phyloP scores from a whole-genome alignment of 257 asterid species.

The Euphrasia confusa region DNA sequence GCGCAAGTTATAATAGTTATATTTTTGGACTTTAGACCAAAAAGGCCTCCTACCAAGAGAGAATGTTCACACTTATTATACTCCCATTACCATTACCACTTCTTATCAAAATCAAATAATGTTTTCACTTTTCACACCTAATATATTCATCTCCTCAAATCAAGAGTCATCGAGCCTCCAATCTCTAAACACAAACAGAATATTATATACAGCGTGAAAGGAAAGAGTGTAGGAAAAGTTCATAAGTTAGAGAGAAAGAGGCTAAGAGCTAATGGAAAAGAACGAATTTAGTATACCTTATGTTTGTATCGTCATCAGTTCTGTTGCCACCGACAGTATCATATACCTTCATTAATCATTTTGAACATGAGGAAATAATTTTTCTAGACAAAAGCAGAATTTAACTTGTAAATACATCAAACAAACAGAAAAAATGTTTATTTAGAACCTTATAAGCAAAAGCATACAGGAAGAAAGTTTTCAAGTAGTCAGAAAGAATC shows the following conservation, averaged over 20 bases:
- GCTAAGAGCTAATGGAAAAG: constrained; percentile 21
- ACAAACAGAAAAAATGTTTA: constrained; percentile 15
- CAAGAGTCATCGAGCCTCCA: not conserved
- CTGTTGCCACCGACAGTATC: constrained; percentile 86
- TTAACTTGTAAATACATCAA: constrained; percentile 17
- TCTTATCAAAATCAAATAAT: not conserved
- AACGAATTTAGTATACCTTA: constrained; percentile 46
- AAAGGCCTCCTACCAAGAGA: not conserved
- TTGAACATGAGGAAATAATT: constrained; percentile 29
- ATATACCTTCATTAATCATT: constrained; percentile 58
- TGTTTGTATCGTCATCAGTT: constrained; percentile 66
- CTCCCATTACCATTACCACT: not conserved
- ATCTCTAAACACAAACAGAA: constrained; percentile 14
- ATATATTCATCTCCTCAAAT: not conserved
- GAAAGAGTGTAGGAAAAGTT: constrained; percentile 16
- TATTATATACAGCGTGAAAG: constrained; percentile 15
- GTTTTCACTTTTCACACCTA: not conserved
- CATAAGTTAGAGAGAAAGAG: constrained; percentile 7
- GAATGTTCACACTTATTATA: not conserved
- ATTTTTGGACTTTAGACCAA: too few relatives aligned
- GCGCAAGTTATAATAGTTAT: not conserved
- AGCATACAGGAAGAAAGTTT: constrained; percentile 6
- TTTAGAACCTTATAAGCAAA: constrained; percentile 6
- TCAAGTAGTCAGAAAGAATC: not conserved
- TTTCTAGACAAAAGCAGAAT: constrained; percentile 7